Evolutionary conservation across 495 filamentous ascomycete species (phyloP), one percentile per base, ranked within the genome.

Genomic region (Podospora australis): DNA sequence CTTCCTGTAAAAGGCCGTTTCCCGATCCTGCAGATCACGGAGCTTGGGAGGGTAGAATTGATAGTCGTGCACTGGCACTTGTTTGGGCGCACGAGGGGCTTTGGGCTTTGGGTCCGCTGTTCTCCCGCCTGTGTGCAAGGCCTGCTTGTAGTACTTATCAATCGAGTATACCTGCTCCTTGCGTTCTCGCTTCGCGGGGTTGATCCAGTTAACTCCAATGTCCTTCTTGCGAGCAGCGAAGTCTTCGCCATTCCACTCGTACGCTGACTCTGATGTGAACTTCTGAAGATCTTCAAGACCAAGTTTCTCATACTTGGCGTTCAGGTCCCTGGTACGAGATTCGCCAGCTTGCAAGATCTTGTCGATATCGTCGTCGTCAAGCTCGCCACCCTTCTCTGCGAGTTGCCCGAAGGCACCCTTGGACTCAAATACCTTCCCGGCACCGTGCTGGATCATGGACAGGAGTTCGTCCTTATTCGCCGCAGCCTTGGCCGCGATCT

Each of bases 91-190:
- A 8, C 90, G 83, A 9, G 94, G 94, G n/a, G 88, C 88, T 67
- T 95, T 94, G 13, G 91, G 92, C 62, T 95, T 96, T 2, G 87
- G 78, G 48, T 96, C 89, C 11, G 87, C 86, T 6, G 86, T 86
- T 35, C 89, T 79, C 13, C 86, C 86, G 54, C 88, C 87, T 6
- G 88, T 96, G 34, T 83, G 79, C 48, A 99, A 70, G 21, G 91
- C 89, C 54, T 91, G 82, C 49, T 91, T 87, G 68, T 97, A 99
- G 70, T 97, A 99, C 68, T 96, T 95, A 65, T 99, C 94, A 67
- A 97, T 95, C 0, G 91, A 96, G 57, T 99, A 99, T 22, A 86
- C 86, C 63, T 95, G 88, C 62, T 99, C 92, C 69, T 97, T 99
- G 44, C 94, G 86, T 69, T 99, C 94, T 57, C 94, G 90, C 74